Percentiles rank a stretch among this genome's conserved stretches.
These are phyloP conservation scores for Xylariaceae sp. DNA, from an alignment of 2,329 filamentous ascomycete genomes.

Conservation along the genomic window DNA sequence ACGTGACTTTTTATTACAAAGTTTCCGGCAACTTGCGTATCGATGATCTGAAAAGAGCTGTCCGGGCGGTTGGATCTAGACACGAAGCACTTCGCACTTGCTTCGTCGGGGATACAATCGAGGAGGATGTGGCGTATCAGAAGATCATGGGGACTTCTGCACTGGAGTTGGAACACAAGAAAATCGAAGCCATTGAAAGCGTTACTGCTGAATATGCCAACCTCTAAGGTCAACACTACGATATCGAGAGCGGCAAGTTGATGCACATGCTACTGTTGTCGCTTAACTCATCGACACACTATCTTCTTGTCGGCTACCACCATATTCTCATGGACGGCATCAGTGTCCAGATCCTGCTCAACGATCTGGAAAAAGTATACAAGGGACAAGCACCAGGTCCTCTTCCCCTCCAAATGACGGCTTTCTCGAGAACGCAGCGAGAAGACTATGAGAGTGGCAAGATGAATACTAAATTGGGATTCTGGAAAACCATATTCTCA, in stretches of 20 bases:
- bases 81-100: slow-evolving; percentile 32
- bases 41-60: slow-evolving; percentile 27
- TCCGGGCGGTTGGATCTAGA: slow-evolving; percentile 23
- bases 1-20: slow-evolving; percentile 29
- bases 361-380: slow-evolving; percentile 41
- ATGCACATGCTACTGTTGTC: slow-evolving; percentile 32
- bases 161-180: slow-evolving; percentile 22
- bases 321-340: slow-evolving; percentile 48
- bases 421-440: slow-evolving; percentile 30
- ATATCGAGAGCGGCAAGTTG: slow-evolving; percentile 32
- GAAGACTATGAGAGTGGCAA: slow-evolving; percentile 22
- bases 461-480: slow-evolving; percentile 27
- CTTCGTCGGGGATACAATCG: slow-evolving; percentile 24
- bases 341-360: slow-evolving; percentile 38
- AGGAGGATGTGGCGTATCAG: slow-evolving; percentile 21
- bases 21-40: slow-evolving; percentile 29
- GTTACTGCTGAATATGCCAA: slow-evolving; percentile 28
- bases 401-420: slow-evolving; percentile 28
- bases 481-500: slow-evolving; percentile 30
- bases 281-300: slow-evolving; percentile 28
- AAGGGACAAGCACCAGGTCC: slow-evolving; percentile 19
- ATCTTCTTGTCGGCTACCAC: slow-evolving; percentile 39
- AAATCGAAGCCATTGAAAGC: slow-evolving; percentile 16
- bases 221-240: slow-evolving; percentile 28
- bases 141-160: slow-evolving; percentile 19